Percentiles rank a stretch among this genome's conserved stretches.
These are phyloP conservation scores for Vitis rupestris DNA, from an alignment of 164 flowering plant species.

Conservation along the genomic window DNA sequence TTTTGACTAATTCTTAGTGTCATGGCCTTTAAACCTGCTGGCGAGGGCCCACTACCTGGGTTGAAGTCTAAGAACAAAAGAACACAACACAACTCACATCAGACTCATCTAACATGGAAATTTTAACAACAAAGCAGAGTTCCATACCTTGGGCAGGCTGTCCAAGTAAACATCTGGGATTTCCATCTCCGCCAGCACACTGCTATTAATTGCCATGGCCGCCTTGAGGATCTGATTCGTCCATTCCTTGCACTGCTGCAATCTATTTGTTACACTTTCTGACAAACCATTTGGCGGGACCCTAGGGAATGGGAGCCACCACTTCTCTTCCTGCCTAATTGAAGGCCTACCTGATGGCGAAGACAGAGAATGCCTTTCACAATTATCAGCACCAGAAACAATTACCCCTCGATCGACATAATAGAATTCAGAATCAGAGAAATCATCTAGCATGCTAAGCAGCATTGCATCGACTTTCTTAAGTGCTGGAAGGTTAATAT, in stretches of 20 bases:
- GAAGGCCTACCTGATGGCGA: slow-evolving; percentile 41
- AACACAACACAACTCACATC: too few relatives aligned
- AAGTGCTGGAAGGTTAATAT: slow-evolving; percentile 71
- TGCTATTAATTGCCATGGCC: slow-evolving; percentile 65
- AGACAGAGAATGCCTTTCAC: slow-evolving; percentile 23
- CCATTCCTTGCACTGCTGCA: slow-evolving; percentile 71
- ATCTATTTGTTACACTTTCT: slow-evolving; percentile 47
- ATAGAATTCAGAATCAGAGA: slow-evolving; percentile 50
- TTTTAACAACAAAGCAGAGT: background rate
- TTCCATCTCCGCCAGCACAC: slow-evolving; percentile 77
- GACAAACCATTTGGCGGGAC: slow-evolving; percentile 68
- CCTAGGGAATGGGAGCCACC: slow-evolving; percentile 85
- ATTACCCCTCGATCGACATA: slow-evolving; percentile 63
- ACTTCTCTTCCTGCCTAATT: slow-evolving; percentile 65
- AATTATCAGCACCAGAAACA: slow-evolving; percentile 32
- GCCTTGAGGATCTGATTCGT: slow-evolving; percentile 78
- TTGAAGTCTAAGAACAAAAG: too few relatives aligned
- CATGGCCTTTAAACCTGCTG: too few relatives aligned
- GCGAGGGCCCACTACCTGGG: too few relatives aligned
- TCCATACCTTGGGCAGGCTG: slow-evolving; percentile 66
- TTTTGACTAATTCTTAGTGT: too few relatives aligned
- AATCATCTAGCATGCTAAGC: slow-evolving; percentile 62
- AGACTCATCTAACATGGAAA: background rate
- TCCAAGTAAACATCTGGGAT: slow-evolving; percentile 60
- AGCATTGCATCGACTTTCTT: slow-evolving; percentile 81